Evolutionary conservation across 139 green algal genomes (phyloP), one percentile per base, ranked within the genome.

Genomic region (Deuterostichococcus epilithicus): DNA sequence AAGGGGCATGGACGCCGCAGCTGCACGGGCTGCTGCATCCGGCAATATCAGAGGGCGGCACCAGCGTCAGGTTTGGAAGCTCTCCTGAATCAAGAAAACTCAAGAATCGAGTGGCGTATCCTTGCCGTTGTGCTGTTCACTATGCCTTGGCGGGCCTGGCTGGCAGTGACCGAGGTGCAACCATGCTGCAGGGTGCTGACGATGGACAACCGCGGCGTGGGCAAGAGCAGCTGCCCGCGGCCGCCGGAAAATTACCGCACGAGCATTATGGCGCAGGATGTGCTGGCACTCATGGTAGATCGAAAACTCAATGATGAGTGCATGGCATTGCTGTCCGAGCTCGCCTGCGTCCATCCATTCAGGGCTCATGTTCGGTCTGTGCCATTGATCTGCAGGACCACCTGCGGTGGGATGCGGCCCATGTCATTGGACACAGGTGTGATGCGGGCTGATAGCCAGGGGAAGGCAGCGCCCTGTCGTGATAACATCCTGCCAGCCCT

Each of bases 161-260:
- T 3, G 13, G 25, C 15, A 1, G 35, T 33, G 1, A 33, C 33
- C 1, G 36, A 13, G 4, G 45, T 18, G 34, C 1, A 25, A 3
- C 33, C 28, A 2, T 38, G 39, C 39, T 75, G 70, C 28, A 74
- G 75, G 3, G 74, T 85, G 15, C 78, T 75, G 8, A 32, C 88
- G 5, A 30, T 87, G 38, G 88, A 92, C 76, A 92, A 92, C 73
- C 77, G 88, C 3, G 88, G 88, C 25, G 83, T 91, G 1, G 86
- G 88, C 38, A 68, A 69, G 38, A 90, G 84, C 73, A 80, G 73
- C 77, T 79, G 38, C 2, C 87, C 85, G 3, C 8, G 3, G 0
- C 1, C 44, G 5, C 69, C 30, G 0, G 13, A 33, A n/a, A 45
- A 63, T 1, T 92, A 92, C 81, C 77, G 59, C 33, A 92, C 88